phyloP scores from a whole-genome alignment of 176 grass and related monocot genomes.

The Sorghum bicolor region Sorghum_bicolor_NCBIv3 NC_012878.2:57631001-57631500 shows the following conservation, averaged over 20 bases:
- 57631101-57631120: neutral
- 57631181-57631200: neutral
- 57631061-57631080: neutral
- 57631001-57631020: neutral
- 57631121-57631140: neutral
- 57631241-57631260: neutral
- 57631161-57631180: neutral
- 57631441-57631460: neutral
- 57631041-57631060: neutral
- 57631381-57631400: neutral
- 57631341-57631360: neutral
- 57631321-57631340: neutral
- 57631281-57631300: neutral
- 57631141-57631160: neutral
- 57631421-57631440: neutral
- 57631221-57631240: neutral
- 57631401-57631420: neutral
- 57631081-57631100: neutral
- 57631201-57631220: too few relatives aligned
- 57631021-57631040: neutral
- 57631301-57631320: neutral
- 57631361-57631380: neutral
- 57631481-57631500: too few relatives aligned
- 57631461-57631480: neutral
- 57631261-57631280: neutral